Base-by-base conservation (phyloP, 495 filamentous ascomycete genomes). In the Corynascus novoguineensis region DNA sequence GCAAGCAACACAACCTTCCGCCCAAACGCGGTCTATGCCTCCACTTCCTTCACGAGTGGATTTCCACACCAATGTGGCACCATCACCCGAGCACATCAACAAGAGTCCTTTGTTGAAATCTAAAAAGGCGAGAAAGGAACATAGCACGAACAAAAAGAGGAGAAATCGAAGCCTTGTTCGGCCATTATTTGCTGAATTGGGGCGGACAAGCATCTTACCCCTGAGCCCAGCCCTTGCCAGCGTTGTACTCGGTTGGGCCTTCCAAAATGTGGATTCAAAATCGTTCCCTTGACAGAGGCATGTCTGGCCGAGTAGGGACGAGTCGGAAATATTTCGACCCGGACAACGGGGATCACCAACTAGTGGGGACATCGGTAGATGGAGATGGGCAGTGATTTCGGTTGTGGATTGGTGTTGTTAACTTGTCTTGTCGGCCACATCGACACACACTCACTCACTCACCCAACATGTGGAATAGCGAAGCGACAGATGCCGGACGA, bases 61-160 rank as follows among this genome's bases (percentile, higher is more conserved):
- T n/a, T n/a, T n/a, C n/a, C n/a, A n/a, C n/a, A n/a, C n/a, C n/a
- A n/a, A n/a, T n/a, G n/a, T n/a, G n/a, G n/a, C n/a, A n/a, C n/a
- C n/a, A n/a, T n/a, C n/a, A n/a, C n/a, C n/a, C n/a, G 5, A 21
- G 37, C 37, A 40, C 41, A 17, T 5, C 41, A n/a, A 21, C 17
- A 32, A 12, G 3, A 32, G 29, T 28, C 29, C 14, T 2, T 32
- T 19, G 27, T 38, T 28, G 7, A 24, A 15, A 7, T 53, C 17
- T 4, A 42, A 48, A 48, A 14, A 22, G 1, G 44, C 44, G 6
- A 15, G 46, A 24, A 15, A 44, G 25, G 24, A 40, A 32, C n/a
- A 40, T 60, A 9, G 57, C 28, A 37, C n/a, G 10, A n/a, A 44
- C 37, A 14, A 21, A 42, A 51, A 51, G 8, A 34, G 24, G 34